Conservation (phyloP, 176 grass and related monocot genomes). For the Pontederia crassipes region DNA sequence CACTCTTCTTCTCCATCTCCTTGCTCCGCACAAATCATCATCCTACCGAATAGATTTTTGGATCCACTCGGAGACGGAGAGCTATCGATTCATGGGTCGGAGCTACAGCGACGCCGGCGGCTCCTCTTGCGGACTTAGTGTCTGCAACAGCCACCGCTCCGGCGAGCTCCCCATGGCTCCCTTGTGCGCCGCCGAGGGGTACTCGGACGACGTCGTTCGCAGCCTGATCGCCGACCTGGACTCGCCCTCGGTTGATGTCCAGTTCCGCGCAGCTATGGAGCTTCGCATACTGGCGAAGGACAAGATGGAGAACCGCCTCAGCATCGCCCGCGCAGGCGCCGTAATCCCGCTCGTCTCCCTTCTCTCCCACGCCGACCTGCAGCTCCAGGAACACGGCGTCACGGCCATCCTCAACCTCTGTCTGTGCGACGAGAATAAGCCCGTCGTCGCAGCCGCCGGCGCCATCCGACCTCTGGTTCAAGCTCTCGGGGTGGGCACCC, state of each 20-base stretch:
- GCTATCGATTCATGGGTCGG: too few species aligned
- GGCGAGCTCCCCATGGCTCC: not conserved
- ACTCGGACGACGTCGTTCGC: constrained; percentile 2
- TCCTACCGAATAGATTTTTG: too few species aligned
- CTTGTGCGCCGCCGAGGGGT: not conserved
- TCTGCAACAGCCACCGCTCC: not conserved
- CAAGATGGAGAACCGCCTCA: constrained; percentile 6
- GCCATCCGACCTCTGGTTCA: not conserved
- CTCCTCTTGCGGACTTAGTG: not conserved
- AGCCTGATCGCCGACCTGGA: constrained; percentile 9
- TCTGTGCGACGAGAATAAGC: constrained; percentile 16
- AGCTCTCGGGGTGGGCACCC: constrained; percentile 1
- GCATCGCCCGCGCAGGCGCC: constrained; percentile 13
- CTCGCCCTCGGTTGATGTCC: not conserved
- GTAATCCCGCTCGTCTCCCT: constrained; percentile 1
- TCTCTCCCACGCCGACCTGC: constrained; percentile 2
- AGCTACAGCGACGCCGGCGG: too few species aligned
- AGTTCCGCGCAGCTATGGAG: constrained; percentile 2
- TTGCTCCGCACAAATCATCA: too few species aligned
- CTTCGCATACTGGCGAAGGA: constrained; percentile 13
- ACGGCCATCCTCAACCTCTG: constrained; percentile 16
- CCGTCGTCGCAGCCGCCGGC: not conserved
- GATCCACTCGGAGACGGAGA: too few species aligned
- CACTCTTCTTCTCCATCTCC: too few species aligned
- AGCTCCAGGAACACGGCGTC: constrained; percentile 11